These are phyloP conservation scores for Ophiostoma sp. DNA, from an alignment of 2,329 filamentous ascomycete species.

Conservation along the genomic window DNA sequence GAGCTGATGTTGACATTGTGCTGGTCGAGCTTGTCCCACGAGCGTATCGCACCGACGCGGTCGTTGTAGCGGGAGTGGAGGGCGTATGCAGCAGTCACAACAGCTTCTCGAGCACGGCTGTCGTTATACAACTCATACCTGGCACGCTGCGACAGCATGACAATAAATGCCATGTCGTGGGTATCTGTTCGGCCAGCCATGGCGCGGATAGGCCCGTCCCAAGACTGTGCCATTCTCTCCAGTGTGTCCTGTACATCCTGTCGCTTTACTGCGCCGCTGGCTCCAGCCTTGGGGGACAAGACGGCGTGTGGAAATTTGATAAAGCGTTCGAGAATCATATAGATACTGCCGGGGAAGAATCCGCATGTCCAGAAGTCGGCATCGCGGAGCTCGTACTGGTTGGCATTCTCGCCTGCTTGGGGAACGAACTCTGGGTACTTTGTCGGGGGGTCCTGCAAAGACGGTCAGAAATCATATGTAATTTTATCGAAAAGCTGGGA, in stretches of 20 bases:
- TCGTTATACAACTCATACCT: slow-evolving; percentile 41
- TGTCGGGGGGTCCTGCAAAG: slow-evolving; percentile 23
- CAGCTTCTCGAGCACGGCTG: slow-evolving; percentile 36
- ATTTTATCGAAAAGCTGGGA: not conserved
- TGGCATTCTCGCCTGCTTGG: slow-evolving; percentile 25
- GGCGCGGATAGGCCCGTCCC: slow-evolving; percentile 37
- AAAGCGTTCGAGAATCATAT: slow-evolving; percentile 35
- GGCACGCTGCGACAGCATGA: slow-evolving; percentile 45
- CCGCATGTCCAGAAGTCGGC: slow-evolving; percentile 37
- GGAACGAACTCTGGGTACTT: slow-evolving; percentile 30
- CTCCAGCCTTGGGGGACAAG: slow-evolving; percentile 16
- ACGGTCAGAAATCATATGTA: not conserved
- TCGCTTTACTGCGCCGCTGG: slow-evolving; percentile 21
- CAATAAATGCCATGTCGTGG: slow-evolving; percentile 52
- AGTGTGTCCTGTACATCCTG: slow-evolving; percentile 29
- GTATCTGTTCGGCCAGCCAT: slow-evolving; percentile 43
- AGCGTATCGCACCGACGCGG: slow-evolving; percentile 43
- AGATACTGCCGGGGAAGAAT: slow-evolving; percentile 39
- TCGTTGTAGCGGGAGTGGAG: slow-evolving; percentile 41
- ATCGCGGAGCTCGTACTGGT: slow-evolving; percentile 27
- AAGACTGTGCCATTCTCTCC: slow-evolving; percentile 30
- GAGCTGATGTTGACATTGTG: slow-evolving; percentile 34
- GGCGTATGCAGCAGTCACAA: slow-evolving; percentile 41
- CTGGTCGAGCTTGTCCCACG: slow-evolving; percentile 42
- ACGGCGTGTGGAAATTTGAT: slow-evolving; percentile 32